A percentile compares a stretch with the other conserved stretches of the same genome.
phyloP scores from a whole-genome alignment of 345 rosid species.

The Rhodomyrtus tomentosa region DNA sequence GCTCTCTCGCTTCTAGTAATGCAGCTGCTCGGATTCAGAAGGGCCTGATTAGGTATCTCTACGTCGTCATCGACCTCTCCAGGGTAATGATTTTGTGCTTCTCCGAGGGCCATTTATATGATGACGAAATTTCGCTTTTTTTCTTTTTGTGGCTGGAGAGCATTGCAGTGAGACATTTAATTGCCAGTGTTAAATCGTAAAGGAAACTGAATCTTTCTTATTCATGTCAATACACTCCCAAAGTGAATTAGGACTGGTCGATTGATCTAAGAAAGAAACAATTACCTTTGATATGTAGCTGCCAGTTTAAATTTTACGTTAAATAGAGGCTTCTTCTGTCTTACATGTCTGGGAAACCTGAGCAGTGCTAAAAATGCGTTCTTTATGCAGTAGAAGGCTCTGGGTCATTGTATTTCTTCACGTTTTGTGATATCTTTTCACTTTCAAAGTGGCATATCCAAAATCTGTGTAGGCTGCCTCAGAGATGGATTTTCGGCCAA shows the following conservation, averaged over 20 bases:
- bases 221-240: background rate
- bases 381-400: background rate
- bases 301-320: background rate
- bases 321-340: background rate
- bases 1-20: slow-evolving; percentile 43
- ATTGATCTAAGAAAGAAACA: background rate
- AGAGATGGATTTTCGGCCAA: slow-evolving; percentile 65
- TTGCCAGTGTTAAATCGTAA: background rate
- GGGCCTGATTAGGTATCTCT: slow-evolving; percentile 89
- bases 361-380: background rate
- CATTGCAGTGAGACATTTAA: background rate
- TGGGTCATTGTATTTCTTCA: background rate
- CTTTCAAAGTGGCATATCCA: background rate
- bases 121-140: background rate
- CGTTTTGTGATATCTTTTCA: background rate
- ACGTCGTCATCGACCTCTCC: slow-evolving; percentile 75
- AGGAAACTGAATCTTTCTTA: background rate
- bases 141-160: background rate
- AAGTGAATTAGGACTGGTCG: background rate
- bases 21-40: slow-evolving; percentile 69
- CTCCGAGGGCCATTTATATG: background rate
- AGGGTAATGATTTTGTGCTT: slow-evolving; percentile 24
- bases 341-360: background rate
- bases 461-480: slow-evolving; percentile 58
- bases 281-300: background rate